phyloP scores from a whole-genome alignment of 1,284 basidiomycete species.

The Microbotryomycetes sp. region DNA sequence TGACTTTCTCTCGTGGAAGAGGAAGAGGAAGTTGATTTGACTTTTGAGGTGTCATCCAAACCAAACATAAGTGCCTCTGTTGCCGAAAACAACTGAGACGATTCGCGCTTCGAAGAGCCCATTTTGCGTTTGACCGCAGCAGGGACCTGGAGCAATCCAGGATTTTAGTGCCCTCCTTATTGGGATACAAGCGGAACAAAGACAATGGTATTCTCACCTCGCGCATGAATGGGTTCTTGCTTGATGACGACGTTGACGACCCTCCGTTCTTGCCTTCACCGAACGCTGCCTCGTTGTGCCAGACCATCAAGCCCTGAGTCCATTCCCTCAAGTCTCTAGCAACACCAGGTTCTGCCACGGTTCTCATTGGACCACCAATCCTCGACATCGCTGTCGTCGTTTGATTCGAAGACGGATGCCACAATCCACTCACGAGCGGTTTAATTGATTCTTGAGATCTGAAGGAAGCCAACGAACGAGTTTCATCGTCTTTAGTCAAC shows the following conservation, averaged over 20 bases:
- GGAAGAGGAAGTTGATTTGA: slow-evolving; percentile 3
- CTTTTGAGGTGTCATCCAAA: slow-evolving; percentile 15
- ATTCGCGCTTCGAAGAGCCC: slow-evolving; percentile 24
- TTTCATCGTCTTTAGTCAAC: not conserved
- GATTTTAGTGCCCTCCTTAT: not conserved
- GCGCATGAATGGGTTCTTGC: slow-evolving; percentile 22
- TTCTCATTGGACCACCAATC: not conserved
- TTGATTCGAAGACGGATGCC: too few species aligned
- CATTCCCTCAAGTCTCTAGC: slow-evolving; percentile 24
- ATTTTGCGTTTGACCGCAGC: slow-evolving; percentile 30
- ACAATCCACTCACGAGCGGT: not conserved
- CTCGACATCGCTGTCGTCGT: too few species aligned
- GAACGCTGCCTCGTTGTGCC: slow-evolving; percentile 19
- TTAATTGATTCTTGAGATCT: not conserved
- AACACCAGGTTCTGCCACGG: too few species aligned
- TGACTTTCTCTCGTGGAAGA: too few species aligned
- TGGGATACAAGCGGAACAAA: not conserved
- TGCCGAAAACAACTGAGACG: slow-evolving; percentile 28
- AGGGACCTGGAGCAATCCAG: slow-evolving; percentile 12
- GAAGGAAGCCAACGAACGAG: not conserved
- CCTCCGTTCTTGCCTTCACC: too few species aligned
- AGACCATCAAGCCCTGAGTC: slow-evolving; percentile 29
- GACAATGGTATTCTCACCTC: slow-evolving; percentile 12
- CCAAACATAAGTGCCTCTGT: slow-evolving; percentile 22
- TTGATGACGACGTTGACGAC: not conserved